Evolutionary conservation across 2,329 filamentous ascomycete species (phyloP).

Genomic region (Cephalotrichum gorgonifer): DNA sequence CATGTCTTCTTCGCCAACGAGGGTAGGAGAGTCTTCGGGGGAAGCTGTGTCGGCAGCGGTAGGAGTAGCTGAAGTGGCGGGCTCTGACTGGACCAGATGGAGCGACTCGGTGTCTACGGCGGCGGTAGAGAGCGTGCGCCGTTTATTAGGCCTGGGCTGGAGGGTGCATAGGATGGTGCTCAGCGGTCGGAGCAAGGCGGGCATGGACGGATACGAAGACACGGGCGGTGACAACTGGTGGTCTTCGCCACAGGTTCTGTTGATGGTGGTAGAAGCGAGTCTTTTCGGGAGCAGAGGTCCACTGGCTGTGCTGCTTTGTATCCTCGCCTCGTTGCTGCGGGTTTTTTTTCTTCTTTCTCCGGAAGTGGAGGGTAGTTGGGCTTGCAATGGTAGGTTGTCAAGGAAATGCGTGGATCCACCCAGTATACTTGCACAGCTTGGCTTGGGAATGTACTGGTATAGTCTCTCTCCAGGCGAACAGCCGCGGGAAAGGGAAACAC

Average conservation of each 20-base stretch:
- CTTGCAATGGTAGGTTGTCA: background rate
- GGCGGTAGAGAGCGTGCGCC: background rate
- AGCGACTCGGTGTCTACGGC: background rate
- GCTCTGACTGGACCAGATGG: background rate
- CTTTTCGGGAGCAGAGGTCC: background rate
- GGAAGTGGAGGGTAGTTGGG: background rate
- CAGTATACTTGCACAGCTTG: background rate
- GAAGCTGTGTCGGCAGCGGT: background rate
- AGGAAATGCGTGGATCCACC: background rate
- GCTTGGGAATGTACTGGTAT: too few relatives aligned
- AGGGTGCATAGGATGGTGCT: constrained; percentile 4
- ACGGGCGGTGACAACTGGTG: background rate
- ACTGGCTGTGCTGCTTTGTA: background rate
- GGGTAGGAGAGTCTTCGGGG: background rate
- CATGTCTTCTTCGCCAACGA: background rate
- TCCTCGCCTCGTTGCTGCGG: background rate
- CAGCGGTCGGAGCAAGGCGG: background rate
- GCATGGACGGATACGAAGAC: background rate
- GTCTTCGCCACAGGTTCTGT: background rate
- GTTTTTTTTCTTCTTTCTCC: too few relatives aligned
- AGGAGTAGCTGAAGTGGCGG: constrained; percentile 1
- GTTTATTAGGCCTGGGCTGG: background rate
- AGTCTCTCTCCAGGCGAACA: background rate
- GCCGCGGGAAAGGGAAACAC: background rate
- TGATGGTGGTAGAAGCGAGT: too few relatives aligned